A percentile compares a stretch with the other conserved stretches of the same genome.
Conservation (phyloP, 768 basidiomycete species). For the Amanita rubescens region DNA sequence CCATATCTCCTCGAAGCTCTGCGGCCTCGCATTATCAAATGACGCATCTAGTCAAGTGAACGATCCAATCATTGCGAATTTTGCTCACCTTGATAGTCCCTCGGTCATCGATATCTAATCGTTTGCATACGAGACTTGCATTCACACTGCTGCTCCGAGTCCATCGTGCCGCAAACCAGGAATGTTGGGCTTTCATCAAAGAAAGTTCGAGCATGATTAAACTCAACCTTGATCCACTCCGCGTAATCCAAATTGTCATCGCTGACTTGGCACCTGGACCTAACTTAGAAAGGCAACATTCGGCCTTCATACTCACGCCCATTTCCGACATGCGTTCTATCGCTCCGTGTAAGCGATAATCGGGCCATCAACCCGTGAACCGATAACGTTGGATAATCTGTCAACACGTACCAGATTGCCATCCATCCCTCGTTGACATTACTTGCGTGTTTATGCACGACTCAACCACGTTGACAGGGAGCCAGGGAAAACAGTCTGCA, state of each 20-base stretch:
- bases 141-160: no score
- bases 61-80: no score
- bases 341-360: not conserved
- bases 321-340: not conserved
- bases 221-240: not conserved
- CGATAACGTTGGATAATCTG: conserved; percentile 1
- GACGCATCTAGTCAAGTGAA: no score
- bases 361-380: not conserved
- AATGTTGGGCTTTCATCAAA: no score
- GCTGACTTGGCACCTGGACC: not conserved
- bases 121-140: no score
- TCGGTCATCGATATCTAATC: no score
- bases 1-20: not conserved
- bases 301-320: not conserved
- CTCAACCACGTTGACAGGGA: not conserved
- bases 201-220: not conserved
- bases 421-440: not conserved
- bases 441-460: not conserved
- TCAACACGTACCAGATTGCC: not conserved
- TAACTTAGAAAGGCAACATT: not conserved
- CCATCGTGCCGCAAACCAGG: no score
- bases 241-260: not conserved
- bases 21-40: no score
- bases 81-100: no score
- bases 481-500: not conserved